These are phyloP conservation scores for Lepidium didymum DNA, from an alignment of 345 rosid species.

Conservation along the genomic window DNA sequence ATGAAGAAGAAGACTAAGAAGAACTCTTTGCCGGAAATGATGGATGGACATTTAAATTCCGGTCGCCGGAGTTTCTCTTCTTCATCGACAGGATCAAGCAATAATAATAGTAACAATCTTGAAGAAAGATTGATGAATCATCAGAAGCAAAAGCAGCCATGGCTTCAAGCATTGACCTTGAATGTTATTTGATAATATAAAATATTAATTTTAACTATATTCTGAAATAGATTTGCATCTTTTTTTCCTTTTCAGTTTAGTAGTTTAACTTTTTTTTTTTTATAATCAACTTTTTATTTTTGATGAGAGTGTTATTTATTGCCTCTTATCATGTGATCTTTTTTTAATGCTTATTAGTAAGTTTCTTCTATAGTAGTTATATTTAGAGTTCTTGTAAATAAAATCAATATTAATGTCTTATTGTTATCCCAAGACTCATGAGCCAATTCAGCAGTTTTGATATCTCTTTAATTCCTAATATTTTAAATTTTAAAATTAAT, in stretches of 20 bases:
- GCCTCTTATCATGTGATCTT: slow-evolving; percentile 33
- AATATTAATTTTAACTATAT: slow-evolving; percentile 14
- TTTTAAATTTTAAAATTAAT: too few species aligned
- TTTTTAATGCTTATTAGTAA: background rate
- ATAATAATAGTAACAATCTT: slow-evolving; percentile 28
- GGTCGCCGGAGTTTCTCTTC: slow-evolving; percentile 65
- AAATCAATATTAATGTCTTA: background rate
- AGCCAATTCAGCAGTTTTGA: too few species aligned
- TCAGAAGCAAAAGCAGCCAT: slow-evolving; percentile 43
- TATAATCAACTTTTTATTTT: background rate
- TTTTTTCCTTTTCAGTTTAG: background rate
- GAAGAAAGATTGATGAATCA: slow-evolving; percentile 55
- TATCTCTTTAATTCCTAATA: too few species aligned
- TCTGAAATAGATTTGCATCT: slow-evolving; percentile 19
- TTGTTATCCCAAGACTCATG: background rate
- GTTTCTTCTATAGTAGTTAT: background rate
- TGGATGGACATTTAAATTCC: slow-evolving; percentile 39
- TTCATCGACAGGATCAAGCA: slow-evolving; percentile 67
- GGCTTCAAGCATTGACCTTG: slow-evolving; percentile 84
- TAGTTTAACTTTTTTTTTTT: background rate
- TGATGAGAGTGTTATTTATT: slow-evolving; percentile 22
- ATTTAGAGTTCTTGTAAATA: background rate
- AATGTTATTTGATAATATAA: slow-evolving; percentile 43
- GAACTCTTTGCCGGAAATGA: slow-evolving; percentile 15
- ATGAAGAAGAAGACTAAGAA: slow-evolving; percentile 37